Conservation (phyloP, 495 filamentous ascomycete genomes). For the Hyaloscypha hepaticicola region DNA sequence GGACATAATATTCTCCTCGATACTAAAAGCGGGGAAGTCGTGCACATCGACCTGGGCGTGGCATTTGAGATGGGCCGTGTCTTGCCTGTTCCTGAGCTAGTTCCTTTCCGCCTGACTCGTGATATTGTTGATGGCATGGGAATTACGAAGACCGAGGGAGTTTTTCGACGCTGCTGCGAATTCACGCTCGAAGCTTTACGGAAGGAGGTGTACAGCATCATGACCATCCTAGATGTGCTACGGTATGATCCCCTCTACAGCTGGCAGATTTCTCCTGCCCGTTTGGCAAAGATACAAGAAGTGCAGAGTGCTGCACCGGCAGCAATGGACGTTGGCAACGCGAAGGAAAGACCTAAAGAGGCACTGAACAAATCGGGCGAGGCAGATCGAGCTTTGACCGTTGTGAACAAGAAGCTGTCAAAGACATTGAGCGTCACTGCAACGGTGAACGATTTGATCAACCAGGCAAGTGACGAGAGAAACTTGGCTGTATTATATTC, state of each 20-base stretch:
- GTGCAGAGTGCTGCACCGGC: slow-evolving; percentile 44
- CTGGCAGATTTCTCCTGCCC: slow-evolving; percentile 90
- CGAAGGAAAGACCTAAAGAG: slow-evolving; percentile 36
- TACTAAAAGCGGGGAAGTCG: slow-evolving; percentile 83
- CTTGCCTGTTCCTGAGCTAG: slow-evolving; percentile 88
- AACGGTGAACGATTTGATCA: slow-evolving; percentile 95
- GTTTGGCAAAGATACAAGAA: slow-evolving; percentile 64
- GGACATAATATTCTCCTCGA: slow-evolving; percentile 96
- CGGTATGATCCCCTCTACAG: slow-evolving; percentile 95
- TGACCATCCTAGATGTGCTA: slow-evolving; percentile 94
- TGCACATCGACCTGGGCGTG: slow-evolving; percentile 95
- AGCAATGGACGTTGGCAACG: slow-evolving; percentile 30
- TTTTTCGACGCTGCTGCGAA: slow-evolving; percentile 95
- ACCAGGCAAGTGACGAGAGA: slow-evolving; percentile 88
- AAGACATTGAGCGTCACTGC: slow-evolving; percentile 92
- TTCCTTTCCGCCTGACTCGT: slow-evolving; percentile 92
- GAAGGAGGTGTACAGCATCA: slow-evolving; percentile 90
- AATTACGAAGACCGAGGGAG: slow-evolving; percentile 90
- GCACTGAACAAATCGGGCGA: slow-evolving; percentile 77
- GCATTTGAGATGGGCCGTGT: slow-evolving; percentile 96
- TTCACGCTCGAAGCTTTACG: slow-evolving; percentile 93
- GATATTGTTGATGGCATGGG: slow-evolving; percentile 98
- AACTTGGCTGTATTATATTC: slow-evolving; percentile 91
- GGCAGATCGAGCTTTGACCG: slow-evolving; percentile 85
- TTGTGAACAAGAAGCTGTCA: slow-evolving; percentile 90